Conservation (phyloP, 2,329 filamentous ascomycete genomes). For the Alternaria alternata region DNA sequence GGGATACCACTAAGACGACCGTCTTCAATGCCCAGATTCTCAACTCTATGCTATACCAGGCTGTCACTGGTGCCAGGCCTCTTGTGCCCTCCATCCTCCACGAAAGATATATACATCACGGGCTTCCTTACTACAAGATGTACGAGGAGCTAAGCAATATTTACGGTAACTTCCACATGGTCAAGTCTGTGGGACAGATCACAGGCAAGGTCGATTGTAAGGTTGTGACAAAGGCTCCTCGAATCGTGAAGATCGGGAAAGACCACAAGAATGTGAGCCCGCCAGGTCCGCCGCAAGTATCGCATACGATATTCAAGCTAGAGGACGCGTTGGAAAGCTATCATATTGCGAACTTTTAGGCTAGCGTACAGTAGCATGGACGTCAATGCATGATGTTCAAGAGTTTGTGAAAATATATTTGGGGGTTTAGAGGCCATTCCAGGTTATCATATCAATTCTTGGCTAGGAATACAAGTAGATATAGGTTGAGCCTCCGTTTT, state of each 20-base stretch:
- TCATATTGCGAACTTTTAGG: background rate
- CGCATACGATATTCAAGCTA: slow-evolving; percentile 28
- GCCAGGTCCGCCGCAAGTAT: slow-evolving; percentile 21
- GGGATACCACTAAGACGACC: slow-evolving; percentile 23
- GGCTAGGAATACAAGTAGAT: background rate
- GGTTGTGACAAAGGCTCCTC: background rate
- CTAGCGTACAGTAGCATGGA: background rate
- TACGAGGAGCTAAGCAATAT: slow-evolving; percentile 42
- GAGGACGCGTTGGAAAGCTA: slow-evolving; percentile 20
- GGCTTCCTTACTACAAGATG: slow-evolving; percentile 51
- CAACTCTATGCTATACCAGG: slow-evolving; percentile 46
- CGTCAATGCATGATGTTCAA: background rate
- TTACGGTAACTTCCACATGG: slow-evolving; percentile 33
- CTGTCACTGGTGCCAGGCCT: slow-evolving; percentile 48
- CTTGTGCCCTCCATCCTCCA: slow-evolving; percentile 49
- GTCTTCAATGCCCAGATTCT: slow-evolving; percentile 55
- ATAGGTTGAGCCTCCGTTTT: background rate
- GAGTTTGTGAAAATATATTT: background rate
- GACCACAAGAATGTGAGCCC: slow-evolving; percentile 17
- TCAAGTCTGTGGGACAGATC: slow-evolving; percentile 40
- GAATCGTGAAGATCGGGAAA: background rate
- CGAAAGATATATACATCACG: slow-evolving; percentile 42
- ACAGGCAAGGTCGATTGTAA: slow-evolving; percentile 10
- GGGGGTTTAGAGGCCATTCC: no score
- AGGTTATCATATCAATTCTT: background rate